Base-by-base conservation (phyloP, 306 rosid species). In the Cicer yamashitae region DNA sequence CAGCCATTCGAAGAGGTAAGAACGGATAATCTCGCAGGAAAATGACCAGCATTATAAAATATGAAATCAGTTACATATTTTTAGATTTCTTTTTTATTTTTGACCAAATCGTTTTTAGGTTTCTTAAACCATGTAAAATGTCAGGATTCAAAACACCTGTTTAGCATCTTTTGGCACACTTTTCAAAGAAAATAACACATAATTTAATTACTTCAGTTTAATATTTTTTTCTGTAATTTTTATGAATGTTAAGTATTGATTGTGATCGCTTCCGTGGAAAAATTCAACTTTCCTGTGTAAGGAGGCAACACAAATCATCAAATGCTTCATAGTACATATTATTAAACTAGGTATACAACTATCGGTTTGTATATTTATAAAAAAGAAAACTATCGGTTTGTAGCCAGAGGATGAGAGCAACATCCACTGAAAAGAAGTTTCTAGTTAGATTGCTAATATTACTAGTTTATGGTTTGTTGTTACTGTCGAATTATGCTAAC, bases 361-460 rank as follows among this genome's bases (percentile, higher is more conserved):
- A 17, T 17, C 18, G 18, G 14, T n/a, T 56, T 38, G 38, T 43
- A 41, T n/a, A n/a, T n/a, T n/a, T n/a, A n/a, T n/a, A n/a, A n/a
- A n/a, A n/a, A n/a, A n/a, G n/a, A n/a, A n/a, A 17, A 17, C 18
- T 17, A 17, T 17, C 18, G 18, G 14, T n/a, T 56, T 38, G 38
- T 43, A 41, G 56, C 4, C 30, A 39, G 5, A 78, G 34, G 40
- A 45, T 22, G 72, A 46, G 53, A 61, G 10, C 38, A 79, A 50
- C n/a, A 44, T 45, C 53, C 7, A 83, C 63, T 79, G 56, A 50
- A 84, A 77, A 22, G 10, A 15, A 60, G 50, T 10, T 56, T n/a
- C 50, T 70, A 20, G 37, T 79, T 58, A 10, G 11, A 9, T 37
- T 74, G 17, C 8, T 80, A 15, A 15, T 43, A 7, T 37, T 84